phyloP scores from a whole-genome alignment of 2,329 filamentous ascomycete genomes.

The Penicillium palitans region DNA sequence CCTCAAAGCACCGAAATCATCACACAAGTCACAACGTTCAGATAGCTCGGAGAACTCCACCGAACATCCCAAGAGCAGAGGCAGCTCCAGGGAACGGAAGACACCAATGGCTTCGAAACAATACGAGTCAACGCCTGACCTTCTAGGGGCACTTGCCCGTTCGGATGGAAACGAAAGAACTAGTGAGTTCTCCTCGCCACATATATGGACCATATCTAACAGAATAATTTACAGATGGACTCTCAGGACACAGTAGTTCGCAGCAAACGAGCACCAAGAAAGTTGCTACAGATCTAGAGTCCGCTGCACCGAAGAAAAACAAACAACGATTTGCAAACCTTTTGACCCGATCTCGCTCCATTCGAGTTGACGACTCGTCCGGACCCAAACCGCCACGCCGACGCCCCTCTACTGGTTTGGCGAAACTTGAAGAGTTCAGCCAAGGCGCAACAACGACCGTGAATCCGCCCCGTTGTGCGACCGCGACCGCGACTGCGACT shows the following conservation, averaged over 20 bases:
- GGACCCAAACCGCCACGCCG: constrained; percentile 33
- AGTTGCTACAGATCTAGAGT: constrained; percentile 30
- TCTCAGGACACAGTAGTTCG: constrained; percentile 22
- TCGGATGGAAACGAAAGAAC: constrained; percentile 30
- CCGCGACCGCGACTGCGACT: constrained; percentile 60
- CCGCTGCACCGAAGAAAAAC: constrained; percentile 39
- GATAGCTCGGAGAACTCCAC: constrained; percentile 41
- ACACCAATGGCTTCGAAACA: constrained; percentile 36
- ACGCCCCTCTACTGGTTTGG: constrained; percentile 43
- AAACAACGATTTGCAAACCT: constrained; percentile 49
- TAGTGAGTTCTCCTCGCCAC: constrained; percentile 22
- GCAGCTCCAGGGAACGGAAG: constrained; percentile 47
- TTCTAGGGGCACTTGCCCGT: constrained; percentile 35
- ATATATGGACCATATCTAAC: constrained; percentile 6
- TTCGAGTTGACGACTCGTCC: constrained; percentile 45
- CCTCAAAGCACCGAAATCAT: constrained; percentile 49
- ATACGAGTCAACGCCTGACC: constrained; percentile 46
- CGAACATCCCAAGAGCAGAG: constrained; percentile 44
- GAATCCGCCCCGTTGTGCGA: constrained; percentile 61
- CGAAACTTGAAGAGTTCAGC: constrained; percentile 40
- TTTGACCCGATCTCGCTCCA: constrained; percentile 47
- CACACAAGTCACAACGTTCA: constrained; percentile 44
- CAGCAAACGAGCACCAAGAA: constrained; percentile 30
- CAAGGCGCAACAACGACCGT: constrained; percentile 41
- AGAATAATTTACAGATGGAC: constrained; percentile 19